phyloP scores from a whole-genome alignment of 108 stramenopile genomes.

The Skeletonema potamos region DNA sequence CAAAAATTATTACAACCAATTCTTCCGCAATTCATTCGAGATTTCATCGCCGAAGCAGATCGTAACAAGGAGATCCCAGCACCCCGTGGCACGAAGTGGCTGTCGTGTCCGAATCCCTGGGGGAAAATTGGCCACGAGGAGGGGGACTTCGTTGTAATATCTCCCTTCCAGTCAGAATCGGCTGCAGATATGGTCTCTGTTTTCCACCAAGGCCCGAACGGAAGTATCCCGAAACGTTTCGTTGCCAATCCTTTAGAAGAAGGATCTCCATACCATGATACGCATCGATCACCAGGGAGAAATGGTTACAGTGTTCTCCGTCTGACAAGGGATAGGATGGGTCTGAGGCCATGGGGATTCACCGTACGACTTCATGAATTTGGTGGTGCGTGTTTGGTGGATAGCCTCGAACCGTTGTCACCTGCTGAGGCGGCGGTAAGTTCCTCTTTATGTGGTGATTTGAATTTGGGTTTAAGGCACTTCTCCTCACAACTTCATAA shows the following conservation, averaged over 20 bases:
- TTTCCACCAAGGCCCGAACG: slow-evolving; percentile 18
- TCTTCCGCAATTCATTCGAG: slow-evolving; percentile 22
- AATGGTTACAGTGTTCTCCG: slow-evolving; percentile 59
- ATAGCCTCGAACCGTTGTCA: slow-evolving; percentile 54
- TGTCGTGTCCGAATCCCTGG: slow-evolving; percentile 68
- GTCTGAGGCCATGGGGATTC: slow-evolving; percentile 70
- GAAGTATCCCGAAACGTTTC: slow-evolving; percentile 48
- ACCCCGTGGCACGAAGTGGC: slow-evolving; percentile 47
- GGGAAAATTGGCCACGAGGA: slow-evolving; percentile 54
- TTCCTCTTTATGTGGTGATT: not conserved
- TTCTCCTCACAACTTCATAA: not conserved
- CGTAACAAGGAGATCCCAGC: slow-evolving; percentile 13
- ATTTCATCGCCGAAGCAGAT: slow-evolving; percentile 25
- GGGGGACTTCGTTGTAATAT: slow-evolving; percentile 68
- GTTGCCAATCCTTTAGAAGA: slow-evolving; percentile 48
- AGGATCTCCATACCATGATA: slow-evolving; percentile 54
- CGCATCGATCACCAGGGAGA: slow-evolving; percentile 58
- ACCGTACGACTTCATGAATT: slow-evolving; percentile 60
- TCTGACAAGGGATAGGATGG: slow-evolving; percentile 57
- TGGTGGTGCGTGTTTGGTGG: slow-evolving; percentile 80
- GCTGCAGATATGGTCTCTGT: slow-evolving; percentile 34
- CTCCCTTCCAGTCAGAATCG: slow-evolving; percentile 42
- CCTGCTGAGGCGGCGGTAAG: slow-evolving; percentile 75
- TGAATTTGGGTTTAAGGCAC: not conserved
- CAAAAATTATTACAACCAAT: not conserved